Percentiles rank a stretch among this genome's conserved stretches.
phyloP scores from a whole-genome alignment of 139 green algal genomes.

The Trebouxia sp. region DNA sequence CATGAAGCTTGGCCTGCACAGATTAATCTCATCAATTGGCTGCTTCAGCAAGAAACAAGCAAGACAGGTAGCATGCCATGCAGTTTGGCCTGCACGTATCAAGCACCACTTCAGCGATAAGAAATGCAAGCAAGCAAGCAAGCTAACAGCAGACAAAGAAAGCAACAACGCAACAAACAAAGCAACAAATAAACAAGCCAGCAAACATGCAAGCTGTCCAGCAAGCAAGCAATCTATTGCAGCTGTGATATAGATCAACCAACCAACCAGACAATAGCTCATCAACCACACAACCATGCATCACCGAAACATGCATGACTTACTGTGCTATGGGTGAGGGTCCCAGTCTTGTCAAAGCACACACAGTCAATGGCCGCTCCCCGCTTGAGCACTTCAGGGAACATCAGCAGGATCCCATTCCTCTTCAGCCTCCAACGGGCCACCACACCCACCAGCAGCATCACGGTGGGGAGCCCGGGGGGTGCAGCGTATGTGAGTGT shows the following conservation, averaged over 20 bases:
- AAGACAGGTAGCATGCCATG: too few species aligned
- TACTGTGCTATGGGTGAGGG: background rate
- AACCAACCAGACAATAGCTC: background rate
- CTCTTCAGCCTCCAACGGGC: background rate
- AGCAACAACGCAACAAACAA: too few species aligned
- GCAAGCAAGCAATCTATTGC: background rate
- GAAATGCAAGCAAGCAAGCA: too few species aligned
- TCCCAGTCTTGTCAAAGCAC: constrained; percentile 11
- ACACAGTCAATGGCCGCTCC: background rate
- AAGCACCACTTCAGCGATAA: too few species aligned
- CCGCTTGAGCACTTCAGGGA: background rate
- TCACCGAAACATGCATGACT: background rate
- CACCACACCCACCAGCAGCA: background rate
- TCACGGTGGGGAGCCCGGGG: background rate
- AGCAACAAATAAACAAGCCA: too few species aligned
- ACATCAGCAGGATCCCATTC: background rate
- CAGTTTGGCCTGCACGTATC: too few species aligned
- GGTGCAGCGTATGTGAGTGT: background rate
- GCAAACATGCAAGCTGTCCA: background rate
- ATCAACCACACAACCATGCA: background rate
- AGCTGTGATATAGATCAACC: background rate
- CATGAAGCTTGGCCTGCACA: constrained; percentile 3
- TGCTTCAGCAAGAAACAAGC: too few species aligned
- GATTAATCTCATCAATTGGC: too few species aligned
- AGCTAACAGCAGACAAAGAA: too few species aligned